Conservation (phyloP, 2,329 filamentous ascomycete species). For the Colletotrichum sp. region DNA sequence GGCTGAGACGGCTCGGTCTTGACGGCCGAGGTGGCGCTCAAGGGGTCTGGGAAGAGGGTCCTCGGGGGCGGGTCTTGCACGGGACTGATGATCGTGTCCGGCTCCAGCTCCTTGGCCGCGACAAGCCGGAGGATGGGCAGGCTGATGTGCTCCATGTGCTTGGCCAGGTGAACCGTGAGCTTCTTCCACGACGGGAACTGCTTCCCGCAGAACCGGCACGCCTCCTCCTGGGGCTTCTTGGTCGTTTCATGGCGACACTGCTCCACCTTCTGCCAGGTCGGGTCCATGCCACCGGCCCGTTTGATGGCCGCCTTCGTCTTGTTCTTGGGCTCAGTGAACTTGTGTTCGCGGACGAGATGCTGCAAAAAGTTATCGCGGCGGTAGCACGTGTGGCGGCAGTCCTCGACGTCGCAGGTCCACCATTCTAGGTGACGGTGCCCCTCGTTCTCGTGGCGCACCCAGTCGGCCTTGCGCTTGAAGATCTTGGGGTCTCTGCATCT, state of each 20-base stretch:
- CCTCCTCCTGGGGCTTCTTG: slow-evolving; percentile 73
- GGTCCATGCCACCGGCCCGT: slow-evolving; percentile 61
- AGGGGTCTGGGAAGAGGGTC: slow-evolving; percentile 32
- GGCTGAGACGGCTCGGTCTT: slow-evolving; percentile 32
- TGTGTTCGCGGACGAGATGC: slow-evolving; percentile 91
- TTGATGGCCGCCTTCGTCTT: slow-evolving; percentile 76
- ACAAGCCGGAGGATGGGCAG: slow-evolving; percentile 76
- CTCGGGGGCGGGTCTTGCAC: slow-evolving; percentile 62
- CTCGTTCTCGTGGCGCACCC: slow-evolving; percentile 94
- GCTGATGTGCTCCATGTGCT: slow-evolving; percentile 93
- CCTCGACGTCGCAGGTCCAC: slow-evolving; percentile 85
- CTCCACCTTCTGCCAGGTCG: slow-evolving; percentile 80
- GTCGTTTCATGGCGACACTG: slow-evolving; percentile 75
- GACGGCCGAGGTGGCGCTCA: slow-evolving; percentile 28
- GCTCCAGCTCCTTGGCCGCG: slow-evolving; percentile 54
- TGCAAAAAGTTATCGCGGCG: slow-evolving; percentile 93
- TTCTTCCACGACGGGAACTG: slow-evolving; percentile 89
- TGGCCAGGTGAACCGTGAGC: slow-evolving; percentile 88
- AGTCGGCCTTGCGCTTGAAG: slow-evolving; percentile 95
- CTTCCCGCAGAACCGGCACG: slow-evolving; percentile 87
- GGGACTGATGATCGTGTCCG: slow-evolving; percentile 72
- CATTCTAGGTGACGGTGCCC: slow-evolving; percentile 88
- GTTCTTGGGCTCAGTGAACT: slow-evolving; percentile 79
- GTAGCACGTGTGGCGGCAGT: slow-evolving; percentile 83
- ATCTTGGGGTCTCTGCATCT: slow-evolving; percentile 84